Conservation (phyloP, 805 yeast species). For the Hanseniaspora valbyensis region DNA sequence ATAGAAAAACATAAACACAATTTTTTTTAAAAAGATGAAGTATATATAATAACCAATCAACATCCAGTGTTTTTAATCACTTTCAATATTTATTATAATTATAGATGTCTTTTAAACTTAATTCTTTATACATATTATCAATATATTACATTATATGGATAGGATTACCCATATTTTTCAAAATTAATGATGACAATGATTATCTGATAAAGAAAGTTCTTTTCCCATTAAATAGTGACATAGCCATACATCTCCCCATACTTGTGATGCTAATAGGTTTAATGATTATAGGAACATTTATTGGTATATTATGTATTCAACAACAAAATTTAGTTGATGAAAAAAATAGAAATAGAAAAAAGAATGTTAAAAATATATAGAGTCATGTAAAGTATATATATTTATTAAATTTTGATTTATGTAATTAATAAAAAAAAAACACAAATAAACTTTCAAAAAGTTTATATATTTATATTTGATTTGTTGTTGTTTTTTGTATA, state of each 20-base stretch:
- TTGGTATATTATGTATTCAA: constrained; percentile 15
- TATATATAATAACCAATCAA: too few species aligned
- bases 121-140: constrained; percentile 12
- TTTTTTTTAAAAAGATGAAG: too few species aligned
- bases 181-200: neutral
- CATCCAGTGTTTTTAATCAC: too few species aligned
- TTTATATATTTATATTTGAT: neutral
- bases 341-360: neutral
- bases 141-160: constrained; percentile 27
- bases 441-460: neutral
- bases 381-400: too few species aligned
- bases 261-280: constrained; percentile 23
- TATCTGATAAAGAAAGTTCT: neutral
- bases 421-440: neutral
- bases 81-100: too few species aligned
- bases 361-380: neutral
- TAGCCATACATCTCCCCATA: constrained; percentile 28
- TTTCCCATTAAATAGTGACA: constrained; percentile 27
- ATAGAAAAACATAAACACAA: too few species aligned
- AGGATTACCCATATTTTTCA: constrained; percentile 24
- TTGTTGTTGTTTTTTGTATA: constrained; percentile 8
- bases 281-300: constrained; percentile 24
- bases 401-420: too few species aligned
- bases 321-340: constrained; percentile 10
- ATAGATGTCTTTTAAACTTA: constrained; percentile 2